These are phyloP conservation scores for Yamadazyma triangularis DNA, from an alignment of 1,139 yeast species.

Conservation along the genomic window DNA sequence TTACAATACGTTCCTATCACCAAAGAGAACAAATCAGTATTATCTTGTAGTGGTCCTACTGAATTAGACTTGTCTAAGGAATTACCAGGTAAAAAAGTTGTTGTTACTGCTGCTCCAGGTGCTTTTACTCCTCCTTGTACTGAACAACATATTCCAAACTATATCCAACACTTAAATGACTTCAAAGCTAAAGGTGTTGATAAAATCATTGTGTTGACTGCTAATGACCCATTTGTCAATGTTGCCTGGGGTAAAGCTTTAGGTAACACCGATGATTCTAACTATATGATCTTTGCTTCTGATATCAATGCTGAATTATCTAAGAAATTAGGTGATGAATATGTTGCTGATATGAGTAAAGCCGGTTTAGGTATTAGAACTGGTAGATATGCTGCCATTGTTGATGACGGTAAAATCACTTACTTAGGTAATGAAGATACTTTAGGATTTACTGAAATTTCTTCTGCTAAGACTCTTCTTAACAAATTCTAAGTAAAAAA, in stretches of 20 bases:
- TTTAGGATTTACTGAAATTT: conserved; percentile 52
- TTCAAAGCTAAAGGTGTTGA: conserved; percentile 68
- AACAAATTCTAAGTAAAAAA: conserved; percentile 13
- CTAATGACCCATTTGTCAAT: conserved; percentile 79
- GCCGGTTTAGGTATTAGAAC: conserved; percentile 65
- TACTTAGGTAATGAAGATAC: conserved; percentile 65
- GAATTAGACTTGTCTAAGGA: conserved; percentile 45
- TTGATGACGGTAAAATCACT: conserved; percentile 55
- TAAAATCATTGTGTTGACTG: conserved; percentile 65
- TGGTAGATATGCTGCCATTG: conserved; percentile 66
- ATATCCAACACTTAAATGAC: conserved; percentile 46
- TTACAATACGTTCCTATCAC: conserved; percentile 57
- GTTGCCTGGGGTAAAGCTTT: conserved; percentile 80
- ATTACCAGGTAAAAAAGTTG: conserved; percentile 50
- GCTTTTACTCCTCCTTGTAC: conserved; percentile 92
- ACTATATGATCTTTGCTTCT: conserved; percentile 58
- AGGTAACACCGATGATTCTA: conserved; percentile 45
- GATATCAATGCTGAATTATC: conserved; percentile 62
- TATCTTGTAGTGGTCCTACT: conserved; percentile 53
- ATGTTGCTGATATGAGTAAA: conserved; percentile 43
- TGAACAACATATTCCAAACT: conserved; percentile 76
- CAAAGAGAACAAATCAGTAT: conserved; percentile 36
- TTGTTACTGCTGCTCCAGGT: conserved; percentile 82
- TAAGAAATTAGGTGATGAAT: conserved; percentile 48
- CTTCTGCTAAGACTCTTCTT: conserved; percentile 57